phyloP scores from a whole-genome alignment of 2,329 filamentous ascomycete genomes.

The Huntiella bhutanensis region DNA sequence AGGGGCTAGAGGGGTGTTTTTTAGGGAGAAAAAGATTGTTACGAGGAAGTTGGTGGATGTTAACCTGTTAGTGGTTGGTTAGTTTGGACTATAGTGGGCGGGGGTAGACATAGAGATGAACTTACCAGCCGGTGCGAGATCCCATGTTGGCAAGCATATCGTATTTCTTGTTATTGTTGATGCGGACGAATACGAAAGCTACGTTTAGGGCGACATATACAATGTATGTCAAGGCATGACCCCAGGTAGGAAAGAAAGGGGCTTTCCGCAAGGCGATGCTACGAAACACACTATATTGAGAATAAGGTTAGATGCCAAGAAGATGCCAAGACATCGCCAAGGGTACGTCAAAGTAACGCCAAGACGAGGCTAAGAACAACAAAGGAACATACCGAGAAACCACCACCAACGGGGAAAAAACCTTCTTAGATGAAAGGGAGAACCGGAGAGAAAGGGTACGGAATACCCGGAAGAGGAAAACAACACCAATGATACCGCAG shows the following conservation, averaged over 20 bases:
- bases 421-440: constrained; percentile 27
- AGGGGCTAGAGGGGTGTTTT: constrained; percentile 37
- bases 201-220: constrained; percentile 20
- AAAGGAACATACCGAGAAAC: constrained; percentile 4
- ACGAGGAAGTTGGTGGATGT: constrained; percentile 28
- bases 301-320: not conserved
- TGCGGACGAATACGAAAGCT: constrained; percentile 18
- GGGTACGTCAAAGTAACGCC: no score
- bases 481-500: constrained; percentile 10
- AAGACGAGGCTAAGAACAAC: not conserved
- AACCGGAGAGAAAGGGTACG: constrained; percentile 24
- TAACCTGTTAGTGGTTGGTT: constrained; percentile 17
- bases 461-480: constrained; percentile 10
- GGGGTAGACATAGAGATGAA: not conserved
- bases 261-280: constrained; percentile 1
- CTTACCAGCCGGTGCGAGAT: constrained; percentile 22
- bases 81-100: not conserved
- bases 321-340: no score
- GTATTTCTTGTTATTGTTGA: constrained; percentile 17
- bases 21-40: constrained; percentile 34
- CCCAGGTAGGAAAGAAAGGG: constrained; percentile 11
- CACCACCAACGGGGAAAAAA: constrained; percentile 26
- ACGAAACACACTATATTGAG: not conserved
- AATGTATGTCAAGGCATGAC: constrained; percentile 17
- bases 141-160: constrained; percentile 19